Percentiles rank a stretch among this genome's conserved stretches.
phyloP scores from a whole-genome alignment of 148 eudicot species.

The Beta vulgaris region DNA sequence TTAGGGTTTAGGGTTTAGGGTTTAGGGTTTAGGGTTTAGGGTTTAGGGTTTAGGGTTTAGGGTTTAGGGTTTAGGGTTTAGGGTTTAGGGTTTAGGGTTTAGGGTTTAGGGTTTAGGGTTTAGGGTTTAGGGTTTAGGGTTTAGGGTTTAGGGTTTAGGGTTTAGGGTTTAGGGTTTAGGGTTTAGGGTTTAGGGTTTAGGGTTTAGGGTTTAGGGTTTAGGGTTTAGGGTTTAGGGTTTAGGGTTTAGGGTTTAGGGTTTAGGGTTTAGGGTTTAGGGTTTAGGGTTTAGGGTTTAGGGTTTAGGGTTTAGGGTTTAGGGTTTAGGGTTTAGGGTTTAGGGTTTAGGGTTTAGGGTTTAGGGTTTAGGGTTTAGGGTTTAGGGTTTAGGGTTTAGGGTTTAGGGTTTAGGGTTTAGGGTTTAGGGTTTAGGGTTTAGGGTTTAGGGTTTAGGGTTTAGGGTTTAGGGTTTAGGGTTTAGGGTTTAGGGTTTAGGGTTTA shows the following conservation, averaged over 20 bases:
- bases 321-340: conserved; percentile 23
- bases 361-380: conserved; percentile 30
- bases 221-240: conserved; percentile 32
- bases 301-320: conserved; percentile 14
- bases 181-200: conserved; percentile 32
- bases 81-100: conserved; percentile 30
- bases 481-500: conserved; percentile 31
- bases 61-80: conserved; percentile 28
- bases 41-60: conserved; percentile 32
- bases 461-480: conserved; percentile 32
- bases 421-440: conserved; percentile 23
- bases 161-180: conserved; percentile 32
- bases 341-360: conserved; percentile 19
- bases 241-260: conserved; percentile 22
- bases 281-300: conserved; percentile 19
- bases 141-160: conserved; percentile 28
- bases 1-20: conserved; percentile 33
- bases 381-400: conserved; percentile 30
- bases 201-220: conserved; percentile 33
- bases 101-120: conserved; percentile 34
- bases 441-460: conserved; percentile 26
- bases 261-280: conserved; percentile 21
- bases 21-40: conserved; percentile 34
- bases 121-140: conserved; percentile 29
- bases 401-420: conserved; percentile 29